A percentile compares a stretch with the other conserved stretches of the same genome.
phyloP scores from a whole-genome alignment of 2,329 filamentous ascomycete species.

The Fusarium metavorans region DNA sequence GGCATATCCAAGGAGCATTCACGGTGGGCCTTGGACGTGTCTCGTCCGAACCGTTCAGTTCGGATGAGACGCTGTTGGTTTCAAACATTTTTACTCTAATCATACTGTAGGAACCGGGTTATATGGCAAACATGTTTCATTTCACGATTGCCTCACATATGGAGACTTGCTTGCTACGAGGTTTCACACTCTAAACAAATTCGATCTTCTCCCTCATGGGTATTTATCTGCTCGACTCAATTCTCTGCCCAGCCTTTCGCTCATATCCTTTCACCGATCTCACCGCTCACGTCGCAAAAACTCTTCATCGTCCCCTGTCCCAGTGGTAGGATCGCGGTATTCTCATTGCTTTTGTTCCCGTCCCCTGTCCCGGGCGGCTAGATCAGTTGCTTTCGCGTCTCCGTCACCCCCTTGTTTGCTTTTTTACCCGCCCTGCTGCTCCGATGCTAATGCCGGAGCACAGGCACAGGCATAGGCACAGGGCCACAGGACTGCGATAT shows the following conservation, averaged over 20 bases:
- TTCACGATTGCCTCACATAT: background rate
- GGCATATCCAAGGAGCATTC: background rate
- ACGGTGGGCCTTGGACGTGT: background rate
- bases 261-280: conserved; percentile 1
- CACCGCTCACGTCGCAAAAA: background rate
- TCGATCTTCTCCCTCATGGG: background rate
- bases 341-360: background rate
- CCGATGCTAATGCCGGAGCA: background rate
- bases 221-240: background rate
- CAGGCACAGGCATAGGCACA: background rate
- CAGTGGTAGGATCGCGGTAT: background rate
- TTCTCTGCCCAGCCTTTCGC: background rate
- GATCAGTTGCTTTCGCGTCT: background rate
- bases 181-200: background rate
- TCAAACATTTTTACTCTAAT: background rate
- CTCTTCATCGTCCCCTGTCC: background rate
- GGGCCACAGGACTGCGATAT: background rate
- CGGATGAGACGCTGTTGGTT: background rate
- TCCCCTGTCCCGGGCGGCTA: background rate
- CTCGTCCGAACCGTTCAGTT: background rate
- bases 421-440: background rate
- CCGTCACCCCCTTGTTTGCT: background rate
- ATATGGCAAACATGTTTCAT: background rate
- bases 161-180: background rate
- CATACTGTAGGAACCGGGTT: background rate